Percentiles rank a stretch among this genome's conserved stretches.
Conservation (phyloP, 768 basidiomycete species). For the Porpolomopsis calyptriformis region DNA sequence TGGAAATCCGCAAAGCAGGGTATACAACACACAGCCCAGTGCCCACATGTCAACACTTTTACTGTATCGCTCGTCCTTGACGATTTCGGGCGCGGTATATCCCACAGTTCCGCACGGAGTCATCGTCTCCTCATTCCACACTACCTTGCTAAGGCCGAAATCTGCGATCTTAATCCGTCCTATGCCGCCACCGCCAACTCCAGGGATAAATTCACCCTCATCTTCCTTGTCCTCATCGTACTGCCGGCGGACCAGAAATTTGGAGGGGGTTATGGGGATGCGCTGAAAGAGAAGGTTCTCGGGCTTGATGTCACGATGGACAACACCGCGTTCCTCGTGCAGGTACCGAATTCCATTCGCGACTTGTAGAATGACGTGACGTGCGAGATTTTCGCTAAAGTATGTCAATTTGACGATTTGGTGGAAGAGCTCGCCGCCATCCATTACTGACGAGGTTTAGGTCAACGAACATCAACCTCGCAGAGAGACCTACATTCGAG, state of each 20-base stretch:
- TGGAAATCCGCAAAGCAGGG: constrained; percentile 91
- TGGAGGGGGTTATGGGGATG: constrained; percentile 86
- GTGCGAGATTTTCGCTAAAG: constrained; percentile 93
- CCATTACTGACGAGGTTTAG: constrained; percentile 57
- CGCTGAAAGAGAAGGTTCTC: constrained; percentile 92
- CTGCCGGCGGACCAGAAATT: constrained; percentile 59
- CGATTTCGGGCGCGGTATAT: constrained; percentile 98
- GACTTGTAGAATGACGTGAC: constrained; percentile 95
- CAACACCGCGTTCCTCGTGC: constrained; percentile 95
- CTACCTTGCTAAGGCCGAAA: constrained; percentile 93
- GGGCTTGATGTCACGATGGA: constrained; percentile 98
- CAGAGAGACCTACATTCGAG: constrained; percentile 62
- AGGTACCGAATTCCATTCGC: constrained; percentile 89
- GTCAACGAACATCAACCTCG: constrained; percentile 11
- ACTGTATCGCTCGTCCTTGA: constrained; percentile 94
- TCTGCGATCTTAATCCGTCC: constrained; percentile 98
- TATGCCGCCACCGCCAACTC: constrained; percentile 92
- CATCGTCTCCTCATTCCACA: constrained; percentile 99
- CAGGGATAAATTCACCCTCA: constrained; percentile 90
- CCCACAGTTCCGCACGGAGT: constrained; percentile 99
- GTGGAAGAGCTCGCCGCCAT: constrained; percentile 96
- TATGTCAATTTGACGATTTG: constrained; percentile 99
- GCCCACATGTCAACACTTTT: constrained; percentile 99
- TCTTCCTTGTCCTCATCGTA: constrained; percentile 99
- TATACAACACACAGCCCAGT: constrained; percentile 97